Evolutionary conservation across 1,139 yeast species (phyloP).

Genomic region (Protomyces arabidopsidicola): DNA sequence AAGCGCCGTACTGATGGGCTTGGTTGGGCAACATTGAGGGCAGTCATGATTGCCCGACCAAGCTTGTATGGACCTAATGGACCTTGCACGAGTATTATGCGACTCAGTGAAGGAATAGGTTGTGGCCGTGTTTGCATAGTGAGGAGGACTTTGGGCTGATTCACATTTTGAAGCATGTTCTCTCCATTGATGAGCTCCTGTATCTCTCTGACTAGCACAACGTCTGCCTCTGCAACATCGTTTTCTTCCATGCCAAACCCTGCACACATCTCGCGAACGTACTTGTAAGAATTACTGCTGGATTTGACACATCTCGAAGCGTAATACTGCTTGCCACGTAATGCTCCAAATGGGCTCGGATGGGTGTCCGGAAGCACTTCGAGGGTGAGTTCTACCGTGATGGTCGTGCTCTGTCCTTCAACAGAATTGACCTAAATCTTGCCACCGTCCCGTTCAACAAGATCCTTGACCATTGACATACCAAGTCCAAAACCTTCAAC

Average conservation of each 20-base stretch:
- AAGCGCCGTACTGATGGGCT: background rate
- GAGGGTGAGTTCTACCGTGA: no score
- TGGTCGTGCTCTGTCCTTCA: no score
- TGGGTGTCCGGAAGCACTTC: no score
- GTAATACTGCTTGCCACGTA: no score
- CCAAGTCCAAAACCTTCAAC: constrained; percentile 49
- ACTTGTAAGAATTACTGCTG: background rate
- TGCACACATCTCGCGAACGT: background rate
- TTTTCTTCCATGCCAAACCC: background rate
- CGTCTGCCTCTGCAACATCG: background rate
- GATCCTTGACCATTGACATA: no score
- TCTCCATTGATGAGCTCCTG: background rate
- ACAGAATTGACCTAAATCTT: no score
- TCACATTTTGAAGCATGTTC: background rate
- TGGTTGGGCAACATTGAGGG: background rate
- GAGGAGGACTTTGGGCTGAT: constrained; percentile 4
- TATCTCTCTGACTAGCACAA: background rate
- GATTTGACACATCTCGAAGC: background rate
- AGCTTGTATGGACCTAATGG: constrained; percentile 9
- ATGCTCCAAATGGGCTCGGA: no score
- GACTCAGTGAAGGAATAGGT: background rate
- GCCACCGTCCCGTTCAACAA: no score
- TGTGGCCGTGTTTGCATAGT: background rate
- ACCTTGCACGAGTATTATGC: background rate
- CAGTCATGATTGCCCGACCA: constrained; percentile 7